Base-by-base conservation (phyloP, 306 rosid genomes). In the Sphenostylis stenocarpa region DNA sequence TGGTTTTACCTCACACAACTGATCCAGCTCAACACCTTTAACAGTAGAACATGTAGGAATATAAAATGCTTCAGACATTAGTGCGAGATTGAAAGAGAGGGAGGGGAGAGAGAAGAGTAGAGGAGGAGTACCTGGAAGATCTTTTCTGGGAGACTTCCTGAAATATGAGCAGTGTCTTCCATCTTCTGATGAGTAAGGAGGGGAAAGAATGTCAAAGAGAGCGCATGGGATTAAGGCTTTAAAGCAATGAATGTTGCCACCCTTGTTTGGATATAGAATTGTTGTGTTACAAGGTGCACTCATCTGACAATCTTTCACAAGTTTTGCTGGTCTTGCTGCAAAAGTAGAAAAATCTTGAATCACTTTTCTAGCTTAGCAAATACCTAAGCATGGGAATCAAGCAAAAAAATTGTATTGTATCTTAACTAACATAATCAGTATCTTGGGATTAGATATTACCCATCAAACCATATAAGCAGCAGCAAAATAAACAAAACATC, bases 191-290 rank as follows among this genome's bases (percentile, higher is more conserved):
- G 85, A 80, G 67, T 84, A 84, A 6, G 87, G 87, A 4, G 87
- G 87, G 29, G 87, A 73, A 79, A 84, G 85, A 53, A 84, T 73
- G 71, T 81, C 85, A 44, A 84, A 84, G 66, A 84, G 87, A 51
- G 87, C 85, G 36, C 85, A 84, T 10, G 87, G 85, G 24, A 83
- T 81, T 33, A 77, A 12, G 66, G 87, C 87, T 73, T 77, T 72
- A 17, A 81, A 84, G 64, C 87, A 77, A 49, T 84, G 87, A 41
- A 84, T 77, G 77, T 84, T 84, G 83, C 85, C 87, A 38, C 80
- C 83, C 28, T 72, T 84, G 61, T 77, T 84, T 34, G 87, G 83
- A 84, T 81, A 68, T 10, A 84, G 87, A 45, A 75, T 51, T 56
- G 85, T 81, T 60, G 80, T 77, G 55, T 62, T 52, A 9, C 85